Evolutionary conservation across 805 yeast species (phyloP), one percentile per base, ranked within the genome.

Genomic region (Yamadazyma ubonensis): DNA sequence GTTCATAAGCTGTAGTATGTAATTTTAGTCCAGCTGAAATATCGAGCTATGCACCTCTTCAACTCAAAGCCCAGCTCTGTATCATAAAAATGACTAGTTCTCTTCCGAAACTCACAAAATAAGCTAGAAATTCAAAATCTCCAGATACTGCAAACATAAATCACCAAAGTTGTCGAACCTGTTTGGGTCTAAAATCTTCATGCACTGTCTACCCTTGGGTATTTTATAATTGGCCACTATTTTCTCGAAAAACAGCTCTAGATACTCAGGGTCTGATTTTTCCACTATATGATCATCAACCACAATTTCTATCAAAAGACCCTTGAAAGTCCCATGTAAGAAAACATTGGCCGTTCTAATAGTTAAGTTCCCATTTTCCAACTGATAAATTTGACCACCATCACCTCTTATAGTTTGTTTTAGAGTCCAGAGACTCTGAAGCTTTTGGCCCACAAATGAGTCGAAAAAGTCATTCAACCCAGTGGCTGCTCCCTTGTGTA

Each of bases 391-490:
- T 38, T 73, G 73, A 0, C 95, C 95, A 7, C 84, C 83, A 44
- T 84, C 90, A 1, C 91, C 93, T 51, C 78, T 75, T 36, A 85
- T 72, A 7, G 75, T 67, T 57, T 86, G 95, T 44, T 86, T 67
- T 31, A 76, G 69, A 0, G 70, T 61, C 95, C 95, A 86, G 36
- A 82, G 55, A 46, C 86, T 76, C 54, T 79, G 83, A 39, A 86
- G 58, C 51, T 83, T 82, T 22, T 71, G 71, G 15, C 65, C 65
- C 2, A 82, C 56, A 31, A 86, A 69, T 26, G 58, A 54, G 36
- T 80, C 86, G 51, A 84, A 74, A 18, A 74, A 68, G 43, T 81
- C 86, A 39, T 71, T 73, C 38, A 76, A 50, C 1, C 81, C 79
- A 0, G 76, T 63, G 9, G 80, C 75, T 22, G 80, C 76, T 5